Conservation (phyloP, 2,329 filamentous ascomycete species). For the Nectriaceae sp. region DNA sequence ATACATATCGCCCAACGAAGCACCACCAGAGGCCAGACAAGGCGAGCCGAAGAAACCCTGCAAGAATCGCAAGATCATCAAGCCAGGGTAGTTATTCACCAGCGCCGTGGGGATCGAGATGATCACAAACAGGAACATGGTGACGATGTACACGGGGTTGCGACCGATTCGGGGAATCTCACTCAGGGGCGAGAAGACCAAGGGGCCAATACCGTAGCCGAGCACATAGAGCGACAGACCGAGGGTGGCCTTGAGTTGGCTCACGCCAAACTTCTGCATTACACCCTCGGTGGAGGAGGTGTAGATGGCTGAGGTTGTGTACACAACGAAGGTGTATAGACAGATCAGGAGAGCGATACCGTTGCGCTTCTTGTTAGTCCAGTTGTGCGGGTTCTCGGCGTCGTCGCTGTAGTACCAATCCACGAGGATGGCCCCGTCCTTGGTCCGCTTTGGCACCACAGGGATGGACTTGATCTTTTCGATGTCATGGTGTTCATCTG, state of each 20-base stretch:
- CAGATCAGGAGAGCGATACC: conserved; percentile 48
- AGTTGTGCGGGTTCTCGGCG: conserved; percentile 57
- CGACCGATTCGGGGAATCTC: conserved; percentile 69
- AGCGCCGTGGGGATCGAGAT: conserved; percentile 65
- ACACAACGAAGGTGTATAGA: conserved; percentile 63
- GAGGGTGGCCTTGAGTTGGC: conserved; percentile 52
- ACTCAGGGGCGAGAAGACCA: conserved; percentile 66
- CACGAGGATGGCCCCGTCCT: conserved; percentile 53
- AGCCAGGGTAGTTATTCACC: conserved; percentile 61
- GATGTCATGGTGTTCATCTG: conserved; percentile 37
- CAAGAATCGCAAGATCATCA: conserved; percentile 65
- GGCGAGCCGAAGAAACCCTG: conserved; percentile 69
- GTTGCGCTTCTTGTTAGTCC: conserved; percentile 45
- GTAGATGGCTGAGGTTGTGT: conserved; percentile 51
- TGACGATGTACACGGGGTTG: conserved; percentile 67
- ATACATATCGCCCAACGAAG: conserved; percentile 56
- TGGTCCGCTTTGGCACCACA: conserved; percentile 49
- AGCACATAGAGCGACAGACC: conserved; percentile 65
- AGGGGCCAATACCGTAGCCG: conserved; percentile 63
- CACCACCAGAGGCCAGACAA: conserved; percentile 61
- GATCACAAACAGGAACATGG: conserved; percentile 69
- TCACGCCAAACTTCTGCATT: conserved; percentile 54
- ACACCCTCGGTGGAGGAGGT: conserved; percentile 49
- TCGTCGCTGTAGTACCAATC: conserved; percentile 59
- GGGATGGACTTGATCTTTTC: conserved; percentile 50